Evolutionary conservation across 2,329 filamentous ascomycete species (phyloP), one percentile per base, ranked within the genome.

Genomic region (Paracamarosporium sp.): DNA sequence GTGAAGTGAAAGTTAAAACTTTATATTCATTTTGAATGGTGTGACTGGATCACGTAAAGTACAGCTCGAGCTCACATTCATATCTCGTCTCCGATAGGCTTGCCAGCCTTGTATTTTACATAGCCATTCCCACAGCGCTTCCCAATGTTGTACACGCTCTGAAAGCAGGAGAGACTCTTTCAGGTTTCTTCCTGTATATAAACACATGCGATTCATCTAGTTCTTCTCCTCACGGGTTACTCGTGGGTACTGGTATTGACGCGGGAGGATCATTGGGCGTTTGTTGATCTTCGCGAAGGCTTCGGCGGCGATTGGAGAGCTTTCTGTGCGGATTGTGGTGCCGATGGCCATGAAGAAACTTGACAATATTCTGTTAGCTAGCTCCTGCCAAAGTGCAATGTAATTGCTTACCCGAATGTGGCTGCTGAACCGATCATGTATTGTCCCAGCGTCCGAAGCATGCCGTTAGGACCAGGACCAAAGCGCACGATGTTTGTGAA

Each of bases 331-430:
- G 72, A 99, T 97, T 43, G 96, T 93, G 69, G 92, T 97, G 67
- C 95, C 95, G 68, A 99, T 97, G 56, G 92, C 94, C 95, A 99
- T 99, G 85, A 99, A 99, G 82, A 98, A 97, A 53, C 86, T 88
- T 65, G 22, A 7, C 3, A 6, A 17, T 9, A 2, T 4, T 5
- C 35, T n/a, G 67, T 72, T 54, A 75, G 67, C 54, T n/a, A 28
- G 15, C 25, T 36, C 4, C 13, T 40, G 20, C 15, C 7, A 25
- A 27, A 15, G 41, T 17, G 17, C 17, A 15, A 51, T 27, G 17
- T 17, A 27, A 30, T 30, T 48, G 68, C 85, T 62, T 86, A 97
- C 94, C 94, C 95, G 77, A 99, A 99, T 9, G 94, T 98, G 45
- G 93, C 92, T 38, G 93, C 93, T 25, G 94, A 98, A 43, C 92